Evolutionary conservation across 495 filamentous ascomycete species (phyloP).

Genomic region (Lasiosphaeria miniovina): DNA sequence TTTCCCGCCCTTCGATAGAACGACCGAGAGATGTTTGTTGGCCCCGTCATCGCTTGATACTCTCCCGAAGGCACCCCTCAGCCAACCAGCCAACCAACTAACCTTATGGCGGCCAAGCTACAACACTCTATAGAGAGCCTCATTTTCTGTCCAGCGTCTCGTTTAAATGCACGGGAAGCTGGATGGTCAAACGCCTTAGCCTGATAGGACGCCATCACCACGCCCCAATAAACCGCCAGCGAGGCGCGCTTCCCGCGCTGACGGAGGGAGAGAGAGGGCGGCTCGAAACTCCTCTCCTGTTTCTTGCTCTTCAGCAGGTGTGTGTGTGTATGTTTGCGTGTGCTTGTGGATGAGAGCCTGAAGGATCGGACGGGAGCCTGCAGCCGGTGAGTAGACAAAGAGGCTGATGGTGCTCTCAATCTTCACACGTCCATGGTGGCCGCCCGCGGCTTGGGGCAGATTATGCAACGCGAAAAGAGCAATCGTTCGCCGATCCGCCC

Average conservation of each 20-base stretch:
- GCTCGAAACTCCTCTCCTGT: not conserved
- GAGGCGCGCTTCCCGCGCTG: not conserved
- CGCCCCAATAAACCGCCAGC: not conserved
- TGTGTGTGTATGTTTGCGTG: not conserved
- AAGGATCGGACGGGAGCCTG: constrained; percentile 11
- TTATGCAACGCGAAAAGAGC: not conserved
- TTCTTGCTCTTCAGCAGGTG: not conserved
- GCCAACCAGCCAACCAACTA: too few relatives aligned
- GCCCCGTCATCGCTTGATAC: too few relatives aligned
- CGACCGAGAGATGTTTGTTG: too few relatives aligned
- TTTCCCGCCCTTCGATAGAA: too few relatives aligned
- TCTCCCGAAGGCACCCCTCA: too few relatives aligned
- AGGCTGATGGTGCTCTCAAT: not conserved
- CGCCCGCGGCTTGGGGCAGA: not conserved
- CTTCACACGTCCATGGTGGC: not conserved
- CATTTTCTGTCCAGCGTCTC: too few relatives aligned
- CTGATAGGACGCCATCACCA: constrained; percentile 4
- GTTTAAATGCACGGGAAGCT: not conserved
- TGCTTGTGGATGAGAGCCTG: not conserved
- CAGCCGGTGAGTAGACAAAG: constrained; percentile 18
- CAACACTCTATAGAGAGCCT: too few relatives aligned
- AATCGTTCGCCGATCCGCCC: too few relatives aligned
- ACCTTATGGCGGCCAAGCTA: too few relatives aligned
- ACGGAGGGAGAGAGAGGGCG: not conserved
- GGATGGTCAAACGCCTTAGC: not conserved